phyloP scores from a whole-genome alignment of 2,329 filamentous ascomycete species.

The Trichoderma aggressivum region DNA sequence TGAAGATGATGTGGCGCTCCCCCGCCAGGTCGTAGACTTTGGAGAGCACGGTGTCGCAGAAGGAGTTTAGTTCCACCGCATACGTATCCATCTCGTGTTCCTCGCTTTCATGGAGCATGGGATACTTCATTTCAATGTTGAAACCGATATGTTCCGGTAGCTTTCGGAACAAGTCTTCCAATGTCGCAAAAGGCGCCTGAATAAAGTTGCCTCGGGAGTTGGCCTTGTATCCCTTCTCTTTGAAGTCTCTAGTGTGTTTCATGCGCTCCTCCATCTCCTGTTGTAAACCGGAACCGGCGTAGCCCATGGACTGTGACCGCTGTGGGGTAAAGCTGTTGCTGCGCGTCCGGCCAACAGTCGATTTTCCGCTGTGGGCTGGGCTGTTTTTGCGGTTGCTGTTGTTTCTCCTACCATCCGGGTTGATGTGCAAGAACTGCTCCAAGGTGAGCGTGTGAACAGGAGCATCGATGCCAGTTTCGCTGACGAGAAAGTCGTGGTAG shows the following conservation, averaged over 20 bases:
- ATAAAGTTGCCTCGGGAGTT: slow-evolving; percentile 94
- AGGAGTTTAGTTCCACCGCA: slow-evolving; percentile 91
- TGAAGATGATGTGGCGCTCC: slow-evolving; percentile 91
- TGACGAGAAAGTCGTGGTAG: slow-evolving; percentile 97
- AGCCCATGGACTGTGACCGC: slow-evolving; percentile 55
- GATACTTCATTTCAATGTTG: slow-evolving; percentile 99
- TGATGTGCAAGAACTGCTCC: slow-evolving; percentile 92
- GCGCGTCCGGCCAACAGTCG: slow-evolving; percentile 26
- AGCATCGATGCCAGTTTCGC: slow-evolving; percentile 94
- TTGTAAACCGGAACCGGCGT: slow-evolving; percentile 38
- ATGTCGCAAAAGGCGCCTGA: slow-evolving; percentile 89
- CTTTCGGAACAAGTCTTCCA: slow-evolving; percentile 88
- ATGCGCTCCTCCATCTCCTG: slow-evolving; percentile 70
- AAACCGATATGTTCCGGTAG: slow-evolving; percentile 82
- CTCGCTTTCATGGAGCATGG: slow-evolving; percentile 93
- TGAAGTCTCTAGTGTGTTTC: slow-evolving; percentile 96
- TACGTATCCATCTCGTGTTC: slow-evolving; percentile 97
- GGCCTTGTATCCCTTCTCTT: slow-evolving; percentile 90
- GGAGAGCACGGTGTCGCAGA: slow-evolving; percentile 86
- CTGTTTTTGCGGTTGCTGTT: slow-evolving; percentile 17
- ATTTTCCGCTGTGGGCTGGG: slow-evolving; percentile 14
- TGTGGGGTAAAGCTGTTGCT: slow-evolving; percentile 43
- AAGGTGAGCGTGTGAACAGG: slow-evolving; percentile 92
- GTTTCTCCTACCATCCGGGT: slow-evolving; percentile 47
- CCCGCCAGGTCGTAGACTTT: slow-evolving; percentile 85